Base-by-base conservation (phyloP, 495 filamentous ascomycete species). In the Trichocladium uniseriatum region DNA sequence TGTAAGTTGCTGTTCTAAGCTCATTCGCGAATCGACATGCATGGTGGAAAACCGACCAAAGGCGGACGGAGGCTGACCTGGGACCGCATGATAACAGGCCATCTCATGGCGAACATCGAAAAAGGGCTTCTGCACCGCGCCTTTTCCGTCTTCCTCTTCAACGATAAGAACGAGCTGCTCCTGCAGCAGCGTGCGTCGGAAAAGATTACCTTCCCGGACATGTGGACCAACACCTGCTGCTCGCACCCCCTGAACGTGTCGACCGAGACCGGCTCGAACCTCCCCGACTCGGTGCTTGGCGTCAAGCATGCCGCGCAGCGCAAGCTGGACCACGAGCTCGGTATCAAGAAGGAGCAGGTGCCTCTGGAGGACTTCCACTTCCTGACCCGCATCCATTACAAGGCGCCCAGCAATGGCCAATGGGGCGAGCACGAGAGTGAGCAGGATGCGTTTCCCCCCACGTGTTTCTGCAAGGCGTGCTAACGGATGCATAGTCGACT, bases 141-240 rank as follows among this genome's bases (percentile, higher is more conserved):
- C 42, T 99, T 99, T 69, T 96, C 91, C 38, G 86, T 90, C 55
- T 99, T 97, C 74, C 81, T 99, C 55, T 99, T 99, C 75, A 86
- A 96, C 66, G 77, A 91, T 53, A 86, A 89, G 59, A 75, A 85
- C 65, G 83, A 87, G 59, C 74, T 99, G 54, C 82, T 97, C 35
- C 81, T 99, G 27, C 92, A 99, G 69, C 92, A 96, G 72, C 85
- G 92, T 56, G 92, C 92, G 40, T 72, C 84, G 38, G 90, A 96
- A 72, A 99, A 99, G 75, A 99, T 99, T 67, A 99, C 92, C 14
- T 99, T 99, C 73, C 92, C 92, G 28, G 86, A 89, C 63, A 90
- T 95, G 87, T 99, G 92, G 92, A 99, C 92, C 49, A 99, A 99
- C 69, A 99, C 92, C 34, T 99, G 92, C 78, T 99, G 92, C 74